Evolutionary conservation across 768 basidiomycete genomes (phyloP).

Genomic region (Pulveroboletus ravenelii): DNA sequence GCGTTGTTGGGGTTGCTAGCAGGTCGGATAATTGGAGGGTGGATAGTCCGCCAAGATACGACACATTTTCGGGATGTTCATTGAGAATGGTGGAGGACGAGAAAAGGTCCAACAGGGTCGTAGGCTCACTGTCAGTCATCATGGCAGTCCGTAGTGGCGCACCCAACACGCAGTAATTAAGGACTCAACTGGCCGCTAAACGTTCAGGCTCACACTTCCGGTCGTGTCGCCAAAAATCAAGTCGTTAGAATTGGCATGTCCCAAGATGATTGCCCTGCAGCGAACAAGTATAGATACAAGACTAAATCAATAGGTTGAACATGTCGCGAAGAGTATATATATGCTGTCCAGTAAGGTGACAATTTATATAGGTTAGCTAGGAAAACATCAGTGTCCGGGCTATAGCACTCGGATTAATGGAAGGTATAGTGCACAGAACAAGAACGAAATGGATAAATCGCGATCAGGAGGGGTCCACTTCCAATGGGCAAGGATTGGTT

Average conservation of each 20-base stretch:
- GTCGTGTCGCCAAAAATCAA: not conserved
- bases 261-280: constrained; percentile 4
- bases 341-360: not conserved
- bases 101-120: constrained; percentile 25
- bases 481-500: not conserved
- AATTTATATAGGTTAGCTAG: constrained; percentile 1
- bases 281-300: constrained; percentile 16
- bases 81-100: constrained; percentile 12
- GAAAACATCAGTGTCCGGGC: constrained; percentile 9
- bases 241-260: not conserved
- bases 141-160: constrained; percentile 12
- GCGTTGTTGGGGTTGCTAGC: constrained; percentile 64
- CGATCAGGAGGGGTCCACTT: not conserved
- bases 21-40: constrained; percentile 64
- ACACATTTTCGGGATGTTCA: constrained; percentile 25
- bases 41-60: constrained; percentile 64
- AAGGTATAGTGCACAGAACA: constrained; percentile 3
- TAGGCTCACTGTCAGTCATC: constrained; percentile 21
- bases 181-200: not conserved
- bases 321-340: not conserved
- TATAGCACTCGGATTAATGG: constrained; percentile 14
- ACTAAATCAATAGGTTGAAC: not conserved
- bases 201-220: not conserved
- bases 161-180: not conserved
- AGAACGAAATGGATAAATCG: not conserved